Percentiles rank a stretch among this genome's conserved stretches.
phyloP scores from a whole-genome alignment of 108 stramenopile genomes.

The Discostella stelligeroides region DNA sequence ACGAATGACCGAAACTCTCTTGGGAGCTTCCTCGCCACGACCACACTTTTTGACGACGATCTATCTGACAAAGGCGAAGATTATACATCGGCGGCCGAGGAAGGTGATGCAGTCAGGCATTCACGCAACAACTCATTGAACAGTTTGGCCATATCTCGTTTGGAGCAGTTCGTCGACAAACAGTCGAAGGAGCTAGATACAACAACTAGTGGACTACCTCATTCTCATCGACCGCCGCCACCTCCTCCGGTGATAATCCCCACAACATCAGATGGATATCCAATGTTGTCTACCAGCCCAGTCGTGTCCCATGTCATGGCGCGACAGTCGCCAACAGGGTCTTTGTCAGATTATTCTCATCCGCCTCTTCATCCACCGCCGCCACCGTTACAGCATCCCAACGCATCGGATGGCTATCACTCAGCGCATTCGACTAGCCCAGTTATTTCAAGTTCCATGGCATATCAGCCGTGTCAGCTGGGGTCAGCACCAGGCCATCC shows the following conservation, averaged over 20 bases:
- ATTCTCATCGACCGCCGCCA: constrained; percentile 3
- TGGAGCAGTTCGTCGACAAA: not conserved
- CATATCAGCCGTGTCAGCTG: not conserved
- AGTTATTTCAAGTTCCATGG: constrained; percentile 1
- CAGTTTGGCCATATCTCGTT: constrained; percentile 50
- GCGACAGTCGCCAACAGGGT: not conserved
- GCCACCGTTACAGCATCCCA: not conserved
- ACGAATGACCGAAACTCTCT: constrained; percentile 32
- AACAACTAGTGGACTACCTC: not conserved
- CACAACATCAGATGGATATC: not conserved
- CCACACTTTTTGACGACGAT: constrained; percentile 25
- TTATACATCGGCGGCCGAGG: constrained; percentile 23
- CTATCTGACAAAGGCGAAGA: constrained; percentile 14
- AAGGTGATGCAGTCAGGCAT: constrained; percentile 25
- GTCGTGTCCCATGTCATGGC: not conserved
- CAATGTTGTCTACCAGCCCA: constrained; percentile 9
- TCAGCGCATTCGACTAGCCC: constrained; percentile 15
- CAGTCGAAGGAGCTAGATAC: not conserved
- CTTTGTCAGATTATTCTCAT: constrained; percentile 8
- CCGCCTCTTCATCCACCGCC: not conserved
- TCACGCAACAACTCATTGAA: constrained; percentile 63
- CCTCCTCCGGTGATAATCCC: constrained; percentile 8
- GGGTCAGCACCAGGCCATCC: constrained; percentile 8
- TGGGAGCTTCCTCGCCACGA: constrained; percentile 38
- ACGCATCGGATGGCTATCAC: constrained; percentile 14